Conservation (phyloP, 2,329 filamentous ascomycete species). For the Pestalotiopsis sp. region DNA sequence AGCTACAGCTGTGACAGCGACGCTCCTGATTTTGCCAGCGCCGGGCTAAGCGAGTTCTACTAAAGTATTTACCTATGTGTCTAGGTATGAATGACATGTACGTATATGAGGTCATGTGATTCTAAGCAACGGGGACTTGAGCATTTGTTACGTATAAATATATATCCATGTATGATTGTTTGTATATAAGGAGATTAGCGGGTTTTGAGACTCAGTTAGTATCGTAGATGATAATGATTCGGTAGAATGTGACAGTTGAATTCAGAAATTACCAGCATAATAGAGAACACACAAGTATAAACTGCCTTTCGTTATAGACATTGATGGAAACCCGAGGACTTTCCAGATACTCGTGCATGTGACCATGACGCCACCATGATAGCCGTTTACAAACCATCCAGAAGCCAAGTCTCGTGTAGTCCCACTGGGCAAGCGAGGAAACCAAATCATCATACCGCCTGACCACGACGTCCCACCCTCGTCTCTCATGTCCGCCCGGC, state of each 20-base stretch:
- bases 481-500: not conserved
- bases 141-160: not conserved
- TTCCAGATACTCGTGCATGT: not conserved
- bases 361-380: not conserved
- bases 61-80: not conserved
- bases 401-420: not conserved
- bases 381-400: not conserved
- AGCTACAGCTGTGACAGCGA: slow-evolving; percentile 67
- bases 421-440: not conserved
- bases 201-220: too few species aligned
- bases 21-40: slow-evolving; percentile 55
- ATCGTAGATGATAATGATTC: too few species aligned
- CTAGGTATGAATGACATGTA: not conserved
- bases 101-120: not conserved
- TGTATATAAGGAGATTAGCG: not conserved
- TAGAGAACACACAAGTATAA: too few species aligned
- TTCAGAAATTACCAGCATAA: too few species aligned
- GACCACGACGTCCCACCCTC: not conserved
- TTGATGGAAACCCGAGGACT: too few species aligned
- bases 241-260: too few species aligned
- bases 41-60: slow-evolving; percentile 47
- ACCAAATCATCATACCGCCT: not conserved
- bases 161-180: not conserved
- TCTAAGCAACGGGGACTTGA: not conserved
- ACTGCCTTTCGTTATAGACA: too few species aligned